These are phyloP conservation scores for Xanthoconium purpureum DNA, from an alignment of 768 basidiomycete species.

Conservation along the genomic window DNA sequence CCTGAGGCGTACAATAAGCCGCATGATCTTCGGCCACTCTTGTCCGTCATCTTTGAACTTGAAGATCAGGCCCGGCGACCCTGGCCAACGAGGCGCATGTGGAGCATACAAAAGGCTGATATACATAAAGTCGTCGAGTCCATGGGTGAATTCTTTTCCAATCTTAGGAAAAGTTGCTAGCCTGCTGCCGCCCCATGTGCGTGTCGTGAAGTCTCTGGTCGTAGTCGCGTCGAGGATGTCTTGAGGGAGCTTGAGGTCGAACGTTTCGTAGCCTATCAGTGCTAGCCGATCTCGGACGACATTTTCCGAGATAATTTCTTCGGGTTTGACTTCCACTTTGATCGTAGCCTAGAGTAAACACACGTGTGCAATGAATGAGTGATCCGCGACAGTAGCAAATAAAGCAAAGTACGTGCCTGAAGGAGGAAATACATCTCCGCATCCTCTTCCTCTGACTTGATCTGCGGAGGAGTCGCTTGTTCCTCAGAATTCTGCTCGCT, in stretches of 20 bases:
- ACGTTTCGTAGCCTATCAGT: neutral
- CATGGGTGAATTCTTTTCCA: conserved; percentile 7
- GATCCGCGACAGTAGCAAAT: neutral
- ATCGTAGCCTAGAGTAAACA: conserved; percentile 3
- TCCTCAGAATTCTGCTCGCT: neutral
- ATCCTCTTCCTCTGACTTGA: conserved; percentile 10
- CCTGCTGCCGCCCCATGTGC: conserved; percentile 9
- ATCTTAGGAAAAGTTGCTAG: conserved; percentile 5
- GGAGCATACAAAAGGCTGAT: conserved; percentile 3
- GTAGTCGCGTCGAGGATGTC: conserved; percentile 8
- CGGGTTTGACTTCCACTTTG: conserved; percentile 7
- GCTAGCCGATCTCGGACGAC: conserved; percentile 8
- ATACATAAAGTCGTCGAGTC: conserved; percentile 15
- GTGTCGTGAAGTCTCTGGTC: neutral
- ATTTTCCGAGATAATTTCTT: conserved; percentile 4
- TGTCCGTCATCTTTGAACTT: conserved; percentile 4
- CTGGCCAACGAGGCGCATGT: conserved; percentile 12
- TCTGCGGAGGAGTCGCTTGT: neutral
- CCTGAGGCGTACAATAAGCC: conserved; percentile 11
- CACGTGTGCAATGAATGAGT: neutral
- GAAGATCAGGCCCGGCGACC: conserved; percentile 11
- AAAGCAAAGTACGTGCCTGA: neutral
- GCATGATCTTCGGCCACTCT: conserved; percentile 13
- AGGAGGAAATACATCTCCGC: neutral
- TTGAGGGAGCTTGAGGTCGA: conserved; percentile 8